Evolutionary conservation across 1,284 basidiomycete genomes (phyloP), one percentile per base, ranked within the genome.

Genomic region (Cryptococcus hybrid): DNA sequence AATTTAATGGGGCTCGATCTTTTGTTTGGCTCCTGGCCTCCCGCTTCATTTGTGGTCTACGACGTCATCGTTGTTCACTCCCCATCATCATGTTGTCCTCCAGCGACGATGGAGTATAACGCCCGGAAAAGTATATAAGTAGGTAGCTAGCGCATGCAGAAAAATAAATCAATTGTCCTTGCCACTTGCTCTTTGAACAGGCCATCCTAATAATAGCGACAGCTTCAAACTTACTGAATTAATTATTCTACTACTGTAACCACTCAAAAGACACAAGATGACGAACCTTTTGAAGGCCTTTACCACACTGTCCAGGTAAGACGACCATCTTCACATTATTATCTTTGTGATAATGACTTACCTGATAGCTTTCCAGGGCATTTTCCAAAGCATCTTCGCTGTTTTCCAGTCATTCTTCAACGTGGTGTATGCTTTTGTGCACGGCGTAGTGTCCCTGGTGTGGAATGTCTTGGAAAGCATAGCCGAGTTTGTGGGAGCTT

Each of bases 401-500:
- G 60, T 71, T 40, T 24, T 67, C 24, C 63, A 68, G 47, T 48
- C 64, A 1, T 57, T 65, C 51, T 63, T 67, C 56, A 58, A 64
- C 52, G 56, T 68, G 48, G 62, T 69, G 43, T 65, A 63, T 50
- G 66, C 70, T 2, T 44, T 71, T 18, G 49, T 74, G 40, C 52
- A 57, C 44, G 71, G 70, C 34, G 58, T 67, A 13, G 50, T 70
- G 51, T 51, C 61, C 34, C 40, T 69, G 13, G 58, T 66, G 13
- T 71, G 60, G 61, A 55, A 60, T 48, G 36, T 69, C 8, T 47
- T 74, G 9, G 68, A 73, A 60, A 60, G 55, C 40, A 47, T 73
- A 8, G 73, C 71, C 0, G 50, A 52, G 15, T 67, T 74, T 52
- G 57, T 74, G 7, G 71, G 73, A 9, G 62, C 70, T 42, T 66